Evolutionary conservation across 331 rosid species (phyloP).

Genomic region (Stylosanthes scabra): DNA sequence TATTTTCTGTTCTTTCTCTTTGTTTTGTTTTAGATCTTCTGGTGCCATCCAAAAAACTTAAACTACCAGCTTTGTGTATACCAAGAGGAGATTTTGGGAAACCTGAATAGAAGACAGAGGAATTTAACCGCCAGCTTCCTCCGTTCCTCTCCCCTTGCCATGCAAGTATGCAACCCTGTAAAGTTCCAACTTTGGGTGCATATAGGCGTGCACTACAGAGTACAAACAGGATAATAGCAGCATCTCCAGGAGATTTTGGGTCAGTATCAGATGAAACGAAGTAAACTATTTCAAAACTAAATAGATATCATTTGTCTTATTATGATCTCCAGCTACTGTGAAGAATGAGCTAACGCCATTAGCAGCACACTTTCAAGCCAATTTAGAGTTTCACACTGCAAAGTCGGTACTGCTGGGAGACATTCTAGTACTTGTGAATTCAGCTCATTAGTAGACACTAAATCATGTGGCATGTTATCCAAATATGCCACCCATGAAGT

Average conservation of each 20-base stretch:
- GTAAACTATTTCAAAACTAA: conserved; percentile 21
- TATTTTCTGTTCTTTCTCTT: neutral
- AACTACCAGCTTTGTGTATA: neutral
- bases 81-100: conserved; percentile 25
- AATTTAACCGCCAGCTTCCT: conserved; percentile 34
- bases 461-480: neutral
- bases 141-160: conserved; percentile 22
- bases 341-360: conserved; percentile 8
- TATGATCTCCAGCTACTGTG: conserved; percentile 16
- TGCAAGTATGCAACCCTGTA: conserved; percentile 21
- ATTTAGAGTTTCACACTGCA: neutral
- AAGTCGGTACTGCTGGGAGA: conserved; percentile 8
- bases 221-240: conserved; percentile 26
- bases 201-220: conserved; percentile 28
- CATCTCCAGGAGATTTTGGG: conserved; percentile 30
- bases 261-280: conserved; percentile 21
- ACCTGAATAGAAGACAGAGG: conserved; percentile 31
- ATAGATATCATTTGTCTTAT: conserved; percentile 4
- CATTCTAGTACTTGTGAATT: neutral
- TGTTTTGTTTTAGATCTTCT: conserved; percentile 17
- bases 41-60: conserved; percentile 17
- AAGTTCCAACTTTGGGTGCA: conserved; percentile 33
- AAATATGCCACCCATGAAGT: conserved; percentile 18
- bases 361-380: conserved; percentile 9
- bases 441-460: conserved; percentile 18